A percentile compares a stretch with the other conserved stretches of the same genome.
Evolutionary conservation across 2,329 filamentous ascomycete species (phyloP).

Genomic region (Pseudogymnoascus sp.): DNA sequence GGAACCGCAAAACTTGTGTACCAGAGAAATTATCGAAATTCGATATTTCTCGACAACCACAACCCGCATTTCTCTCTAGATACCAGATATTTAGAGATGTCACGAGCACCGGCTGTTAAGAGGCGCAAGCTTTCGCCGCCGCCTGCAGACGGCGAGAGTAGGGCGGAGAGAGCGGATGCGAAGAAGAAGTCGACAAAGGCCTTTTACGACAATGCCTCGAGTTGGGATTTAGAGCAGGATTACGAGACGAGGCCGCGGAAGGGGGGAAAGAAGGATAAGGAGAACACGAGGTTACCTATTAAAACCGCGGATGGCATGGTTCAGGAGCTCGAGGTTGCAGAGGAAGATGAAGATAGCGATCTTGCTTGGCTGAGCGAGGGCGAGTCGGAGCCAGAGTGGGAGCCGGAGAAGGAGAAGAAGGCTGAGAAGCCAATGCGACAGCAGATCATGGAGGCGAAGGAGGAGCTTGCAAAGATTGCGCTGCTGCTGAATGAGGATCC

Average conservation of each 20-base stretch:
- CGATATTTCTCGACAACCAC: neutral
- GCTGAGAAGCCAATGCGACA: constrained; percentile 65
- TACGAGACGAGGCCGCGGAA: constrained; percentile 79
- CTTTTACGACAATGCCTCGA: constrained; percentile 66
- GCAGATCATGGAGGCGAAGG: constrained; percentile 80
- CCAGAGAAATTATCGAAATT: constrained; percentile 18
- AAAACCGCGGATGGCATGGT: constrained; percentile 74
- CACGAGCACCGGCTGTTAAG: constrained; percentile 36
- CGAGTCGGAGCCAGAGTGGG: constrained; percentile 40
- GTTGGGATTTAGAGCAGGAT: constrained; percentile 87
- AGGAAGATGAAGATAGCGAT: constrained; percentile 50
- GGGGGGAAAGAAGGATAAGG: constrained; percentile 59
- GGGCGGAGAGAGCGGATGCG: constrained; percentile 17
- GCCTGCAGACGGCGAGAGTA: constrained; percentile 33
- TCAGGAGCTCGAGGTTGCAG: constrained; percentile 47
- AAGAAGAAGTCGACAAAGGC: constrained; percentile 16
- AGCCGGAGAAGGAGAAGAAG: constrained; percentile 42
- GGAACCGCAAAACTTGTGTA: constrained; percentile 11
- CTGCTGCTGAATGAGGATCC: constrained; percentile 80
- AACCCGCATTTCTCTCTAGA: constrained; percentile 5
- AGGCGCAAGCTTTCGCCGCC: constrained; percentile 51
- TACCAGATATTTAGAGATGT: constrained; percentile 19
- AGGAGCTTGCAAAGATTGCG: constrained; percentile 81
- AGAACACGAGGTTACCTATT: constrained; percentile 72
- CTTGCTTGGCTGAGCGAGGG: constrained; percentile 55